Evolutionary conservation across 148 eudicot species (phyloP), one percentile per base, ranked within the genome.

Genomic region (Rhododendron griersonianum): DNA sequence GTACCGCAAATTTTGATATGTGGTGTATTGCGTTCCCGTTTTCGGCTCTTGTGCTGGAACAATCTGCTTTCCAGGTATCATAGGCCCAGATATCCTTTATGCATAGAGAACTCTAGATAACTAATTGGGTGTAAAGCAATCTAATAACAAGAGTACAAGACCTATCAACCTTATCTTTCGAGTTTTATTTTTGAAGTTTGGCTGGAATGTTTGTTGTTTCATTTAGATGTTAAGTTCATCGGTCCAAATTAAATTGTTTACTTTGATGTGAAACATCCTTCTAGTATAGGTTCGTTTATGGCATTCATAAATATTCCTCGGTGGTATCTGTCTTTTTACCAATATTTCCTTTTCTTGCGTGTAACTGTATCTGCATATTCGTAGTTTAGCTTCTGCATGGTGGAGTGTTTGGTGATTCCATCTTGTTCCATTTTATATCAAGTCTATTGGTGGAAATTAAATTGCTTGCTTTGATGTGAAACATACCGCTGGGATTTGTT

Each of bases 281-380:
- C 11, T n/a, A 65, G 53, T 77, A 4, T 85, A 71, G 18, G 65
- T 82, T 41, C 14, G 30, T 13, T 53, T 80, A 91, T 35, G 94
- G 94, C 94, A 87, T 92, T 93, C 84, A 91, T 96, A 89, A 96
- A 96, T 90, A 94, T 94, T 79, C 98, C 98, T 1, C 94, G 95
- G 94, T 93, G 92, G 93, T 92, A 93, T 86, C 87, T 92, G 87
- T 96, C 98, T 11, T 95, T 93, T 88, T 92, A 91, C 86, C 71
- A 65, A 28, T 28, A 35, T 11, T 37, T 35, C n/a, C 13, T 10
- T 81, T 83, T 82, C n/a, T 45, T 15, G 55, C 13, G n/a, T 16
- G 51, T 65, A 28, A 65, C 30, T 83, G 25, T 23, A n/a, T 65
- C 30, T 44, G 9, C 45, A 13, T 65, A 28, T 2, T 7, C 3